phyloP scores from a whole-genome alignment of 1,284 basidiomycete species.

The Tilletia horrida region DNA sequence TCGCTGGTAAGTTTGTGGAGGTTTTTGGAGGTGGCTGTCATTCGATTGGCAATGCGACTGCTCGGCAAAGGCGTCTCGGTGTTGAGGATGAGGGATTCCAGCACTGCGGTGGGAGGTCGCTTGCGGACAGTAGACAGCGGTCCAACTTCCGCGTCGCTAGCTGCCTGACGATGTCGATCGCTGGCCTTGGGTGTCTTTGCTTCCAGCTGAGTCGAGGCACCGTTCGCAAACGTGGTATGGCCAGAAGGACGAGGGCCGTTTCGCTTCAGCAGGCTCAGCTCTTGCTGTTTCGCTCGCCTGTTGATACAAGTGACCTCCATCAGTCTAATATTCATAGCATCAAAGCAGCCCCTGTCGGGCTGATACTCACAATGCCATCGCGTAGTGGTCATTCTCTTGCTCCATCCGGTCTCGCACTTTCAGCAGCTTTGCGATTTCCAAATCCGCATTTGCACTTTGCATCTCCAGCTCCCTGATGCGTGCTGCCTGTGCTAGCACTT shows the following conservation, averaged over 20 bases:
- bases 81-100: constrained; percentile 5
- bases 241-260: constrained; percentile 6
- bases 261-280: constrained; percentile 16
- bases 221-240: background rate
- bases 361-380: constrained; percentile 16
- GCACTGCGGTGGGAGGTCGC: constrained; percentile 1
- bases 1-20: background rate
- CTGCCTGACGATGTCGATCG: background rate
- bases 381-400: constrained; percentile 9
- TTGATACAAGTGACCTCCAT: background rate
- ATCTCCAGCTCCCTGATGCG: constrained; percentile 15
- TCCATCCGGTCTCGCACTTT: constrained; percentile 16
- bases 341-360: too few relatives aligned
- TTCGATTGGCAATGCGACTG: constrained; percentile 11
- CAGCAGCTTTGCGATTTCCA: constrained; percentile 14
- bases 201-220: background rate
- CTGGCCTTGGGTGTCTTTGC: constrained; percentile 2
- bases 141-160: background rate
- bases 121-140: background rate
- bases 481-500: background rate
- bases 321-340: background rate
- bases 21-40: background rate
- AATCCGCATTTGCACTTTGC: constrained; percentile 11
- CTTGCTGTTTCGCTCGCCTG: constrained; percentile 11
- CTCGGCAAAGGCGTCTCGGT: constrained; percentile 10